Evolutionary conservation across 257 asterid genomes (phyloP).

Genomic region (Striga asiatica): DNA sequence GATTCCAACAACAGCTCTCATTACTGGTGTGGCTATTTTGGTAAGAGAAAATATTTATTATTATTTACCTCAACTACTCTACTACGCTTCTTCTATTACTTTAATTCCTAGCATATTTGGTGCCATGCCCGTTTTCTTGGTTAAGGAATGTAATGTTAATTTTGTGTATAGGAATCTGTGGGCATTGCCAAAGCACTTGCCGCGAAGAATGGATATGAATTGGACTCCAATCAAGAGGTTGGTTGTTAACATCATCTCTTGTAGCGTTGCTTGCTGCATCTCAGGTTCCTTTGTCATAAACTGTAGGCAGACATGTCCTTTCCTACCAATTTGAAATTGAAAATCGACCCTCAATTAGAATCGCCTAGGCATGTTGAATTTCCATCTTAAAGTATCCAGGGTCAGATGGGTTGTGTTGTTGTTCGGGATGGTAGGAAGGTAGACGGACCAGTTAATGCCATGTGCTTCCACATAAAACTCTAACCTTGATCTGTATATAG

Average conservation of each 20-base stretch:
- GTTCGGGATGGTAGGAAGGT: too few species aligned
- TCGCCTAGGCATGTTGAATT: too few species aligned
- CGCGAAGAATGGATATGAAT: slow-evolving; percentile 91
- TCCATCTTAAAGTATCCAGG: too few species aligned
- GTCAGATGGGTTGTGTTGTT: too few species aligned
- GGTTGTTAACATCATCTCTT: slow-evolving; percentile 14
- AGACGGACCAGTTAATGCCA: too few species aligned
- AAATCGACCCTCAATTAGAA: too few species aligned
- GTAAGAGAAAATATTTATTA: slow-evolving; percentile 35
- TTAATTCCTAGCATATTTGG: background rate
- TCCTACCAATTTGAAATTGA: too few species aligned
- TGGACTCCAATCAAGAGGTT: slow-evolving; percentile 98
- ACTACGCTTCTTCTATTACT: slow-evolving; percentile 1
- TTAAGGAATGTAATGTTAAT: slow-evolving; percentile 10
- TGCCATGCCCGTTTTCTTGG: background rate
- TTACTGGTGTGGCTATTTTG: slow-evolving; percentile 98
- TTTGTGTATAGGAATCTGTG: slow-evolving; percentile 68
- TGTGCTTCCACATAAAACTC: slow-evolving; percentile 3
- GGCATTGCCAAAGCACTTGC: slow-evolving; percentile 99
- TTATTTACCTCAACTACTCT: slow-evolving; percentile 10
- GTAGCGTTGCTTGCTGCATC: slow-evolving; percentile 6
- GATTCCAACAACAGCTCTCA: slow-evolving; percentile 85
- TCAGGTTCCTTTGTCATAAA: slow-evolving; percentile 5
- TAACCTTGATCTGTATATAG: background rate
- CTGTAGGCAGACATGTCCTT: too few species aligned